phyloP scores from a whole-genome alignment of 2,329 filamentous ascomycete species.

The Claviceps africana region DNA sequence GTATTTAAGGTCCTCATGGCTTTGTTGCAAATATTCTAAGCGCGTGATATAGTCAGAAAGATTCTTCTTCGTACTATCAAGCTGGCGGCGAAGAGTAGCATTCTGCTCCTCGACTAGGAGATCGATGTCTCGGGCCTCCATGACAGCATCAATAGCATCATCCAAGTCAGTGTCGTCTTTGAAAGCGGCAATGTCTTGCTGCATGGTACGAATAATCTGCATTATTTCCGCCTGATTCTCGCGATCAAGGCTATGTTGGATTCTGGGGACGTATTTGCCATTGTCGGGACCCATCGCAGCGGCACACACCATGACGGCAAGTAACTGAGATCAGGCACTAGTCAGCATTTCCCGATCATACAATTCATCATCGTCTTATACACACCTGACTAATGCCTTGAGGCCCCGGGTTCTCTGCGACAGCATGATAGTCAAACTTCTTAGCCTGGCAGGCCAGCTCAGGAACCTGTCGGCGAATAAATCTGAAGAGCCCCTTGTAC shows the following conservation, averaged over 20 bases:
- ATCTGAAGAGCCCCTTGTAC: conserved; percentile 39
- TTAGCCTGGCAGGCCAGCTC: conserved; percentile 38
- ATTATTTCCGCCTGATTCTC: conserved; percentile 31
- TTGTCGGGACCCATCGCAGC: conserved; percentile 46
- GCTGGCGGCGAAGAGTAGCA: conserved; percentile 33
- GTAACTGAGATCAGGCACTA: conserved; percentile 29
- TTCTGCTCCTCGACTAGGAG: conserved; percentile 44
- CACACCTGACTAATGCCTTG: conserved; percentile 39
- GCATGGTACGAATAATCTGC: conserved; percentile 29
- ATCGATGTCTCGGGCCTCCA: conserved; percentile 36
- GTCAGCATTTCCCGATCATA: neutral
- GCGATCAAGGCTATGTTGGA: conserved; percentile 28
- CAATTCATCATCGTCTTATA: conserved; percentile 11
- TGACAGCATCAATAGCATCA: conserved; percentile 24
- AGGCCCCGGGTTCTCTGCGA: conserved; percentile 41
- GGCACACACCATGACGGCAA: conserved; percentile 48
- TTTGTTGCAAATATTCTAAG: conserved; percentile 45
- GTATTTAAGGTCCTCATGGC: conserved; percentile 50
- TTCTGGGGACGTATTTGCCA: conserved; percentile 35
- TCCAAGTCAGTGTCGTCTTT: conserved; percentile 26
- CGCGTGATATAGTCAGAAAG: conserved; percentile 45
- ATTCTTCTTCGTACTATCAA: conserved; percentile 39
- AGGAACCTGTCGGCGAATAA: conserved; percentile 38
- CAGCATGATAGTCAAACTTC: conserved; percentile 40
- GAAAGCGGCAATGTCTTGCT: conserved; percentile 22